Conservation (phyloP, 768 basidiomycete genomes). For the Leccinum boreale region DNA sequence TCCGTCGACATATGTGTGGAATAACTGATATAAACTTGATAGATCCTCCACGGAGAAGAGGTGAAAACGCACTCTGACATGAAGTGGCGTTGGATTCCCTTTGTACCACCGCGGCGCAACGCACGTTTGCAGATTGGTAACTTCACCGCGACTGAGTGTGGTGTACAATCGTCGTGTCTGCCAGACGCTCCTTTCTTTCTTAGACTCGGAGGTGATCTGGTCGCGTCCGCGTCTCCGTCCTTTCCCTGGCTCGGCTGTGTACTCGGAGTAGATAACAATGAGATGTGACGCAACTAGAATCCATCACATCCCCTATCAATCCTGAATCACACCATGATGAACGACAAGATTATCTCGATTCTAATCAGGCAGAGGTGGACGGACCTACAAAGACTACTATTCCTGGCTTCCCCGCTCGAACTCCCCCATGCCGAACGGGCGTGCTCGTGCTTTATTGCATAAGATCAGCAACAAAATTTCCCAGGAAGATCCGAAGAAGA, state of each 20-base stretch:
- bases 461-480: background rate
- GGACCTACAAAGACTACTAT: conserved; percentile 65
- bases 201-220: conserved; percentile 64
- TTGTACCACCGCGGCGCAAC: conserved; percentile 62
- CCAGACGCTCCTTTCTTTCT: conserved; percentile 43
- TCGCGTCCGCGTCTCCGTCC: conserved; percentile 58
- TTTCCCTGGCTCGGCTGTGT: background rate
- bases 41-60: conserved; percentile 1
- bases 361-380: conserved; percentile 64
- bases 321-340: conserved; percentile 58
- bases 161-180: conserved; percentile 60
- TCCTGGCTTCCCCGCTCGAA: conserved; percentile 62
- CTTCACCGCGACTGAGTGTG: conserved; percentile 34
- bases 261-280: background rate
- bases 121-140: conserved; percentile 51
- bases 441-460: conserved; percentile 1
- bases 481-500: conserved; percentile 3
- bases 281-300: conserved; percentile 50
- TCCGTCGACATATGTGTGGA: conserved; percentile 63
- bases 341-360: conserved; percentile 74
- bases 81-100: conserved; percentile 9
- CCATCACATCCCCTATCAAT: conserved; percentile 72
- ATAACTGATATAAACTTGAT: conserved; percentile 30
- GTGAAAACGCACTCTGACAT: conserved; percentile 5
- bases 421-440: conserved; percentile 73